A percentile compares a stretch with the other conserved stretches of the same genome.
Conservation (phyloP, 352 stramenopile species). For the Pythium myriotylum region DNA sequence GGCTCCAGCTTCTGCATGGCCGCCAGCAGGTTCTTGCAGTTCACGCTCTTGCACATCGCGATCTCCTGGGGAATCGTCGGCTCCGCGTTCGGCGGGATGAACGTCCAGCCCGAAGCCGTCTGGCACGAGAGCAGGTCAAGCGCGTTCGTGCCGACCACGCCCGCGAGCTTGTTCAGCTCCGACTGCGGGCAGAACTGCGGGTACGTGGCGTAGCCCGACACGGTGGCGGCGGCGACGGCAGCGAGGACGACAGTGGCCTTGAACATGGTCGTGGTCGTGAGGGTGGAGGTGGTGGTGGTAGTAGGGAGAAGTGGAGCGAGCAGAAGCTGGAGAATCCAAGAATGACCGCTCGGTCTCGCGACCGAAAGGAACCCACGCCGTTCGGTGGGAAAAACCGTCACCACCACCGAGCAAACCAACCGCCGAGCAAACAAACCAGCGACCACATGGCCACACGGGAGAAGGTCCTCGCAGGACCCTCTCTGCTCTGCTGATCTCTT, state of each 20-base stretch:
- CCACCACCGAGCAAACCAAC: too few relatives aligned
- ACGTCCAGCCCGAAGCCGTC: conserved; percentile 30
- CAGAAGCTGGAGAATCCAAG: conserved; percentile 25
- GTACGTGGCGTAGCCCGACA: conserved; percentile 18
- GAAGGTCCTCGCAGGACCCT: too few relatives aligned
- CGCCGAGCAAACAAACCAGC: too few relatives aligned
- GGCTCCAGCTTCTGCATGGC: conserved; percentile 22
- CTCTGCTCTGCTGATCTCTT: too few relatives aligned
- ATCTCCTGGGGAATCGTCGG: conserved; percentile 27
- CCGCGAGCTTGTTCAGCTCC: conserved; percentile 21
- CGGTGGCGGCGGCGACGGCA: conserved; percentile 16
- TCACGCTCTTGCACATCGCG: conserved; percentile 32
- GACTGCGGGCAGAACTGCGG: conserved; percentile 15
- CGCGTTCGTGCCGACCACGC: conserved; percentile 14
- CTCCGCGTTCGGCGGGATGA: conserved; percentile 34
- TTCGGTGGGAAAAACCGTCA: too few relatives aligned
- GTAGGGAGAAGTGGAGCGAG: too few relatives aligned
- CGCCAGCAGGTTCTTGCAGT: conserved; percentile 33
- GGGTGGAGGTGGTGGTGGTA: too few relatives aligned
- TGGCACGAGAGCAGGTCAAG: conserved; percentile 27
- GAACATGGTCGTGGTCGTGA: conserved; percentile 20
- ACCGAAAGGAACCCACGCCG: too few relatives aligned
- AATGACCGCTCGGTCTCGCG: conserved; percentile 8
- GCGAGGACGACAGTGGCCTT: conserved; percentile 22
- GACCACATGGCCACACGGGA: too few relatives aligned